Base-by-base conservation (phyloP, 805 yeast species). In the Nakazawaea wickerhamii region DNA sequence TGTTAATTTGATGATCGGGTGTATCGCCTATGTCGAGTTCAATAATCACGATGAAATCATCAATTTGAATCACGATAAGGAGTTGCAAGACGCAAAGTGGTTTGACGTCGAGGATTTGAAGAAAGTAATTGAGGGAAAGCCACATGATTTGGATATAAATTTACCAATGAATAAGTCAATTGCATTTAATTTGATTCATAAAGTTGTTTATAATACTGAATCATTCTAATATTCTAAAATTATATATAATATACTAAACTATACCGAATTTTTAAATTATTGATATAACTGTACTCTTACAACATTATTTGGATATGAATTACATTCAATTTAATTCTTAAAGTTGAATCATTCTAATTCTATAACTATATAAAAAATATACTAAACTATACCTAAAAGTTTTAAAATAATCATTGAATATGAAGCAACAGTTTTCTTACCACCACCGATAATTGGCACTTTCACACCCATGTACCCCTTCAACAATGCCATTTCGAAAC, bases 1-100 rank as follows among this genome's bases (percentile, higher is more conserved):
- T 1, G 89, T 87, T 0, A 88, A 83, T 58, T 63, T 91, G 53
- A 91, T 91, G 98, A 74, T 91, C 51, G 98, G 98, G 8, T 90
- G 97, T 60, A 59, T 89, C 42, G 96, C 79, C 2, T 61, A 74
- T 26, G 93, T 87, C n/a, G 82, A 82, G 1, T 75, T 79, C 55
- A 75, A 83, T 49, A 84, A 84, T 2, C 59, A 53, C 4, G 79
- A 81, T 53, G 91, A 84, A 54, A 55, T 55, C 8, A 81, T 90
- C 49, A 67, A 81, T 54, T 67, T 88, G 40, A 85, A 80, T 11
- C 87, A 88, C 57, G 99, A 91, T 59, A 79, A 85, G 23, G 99
- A 91, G 63, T 67, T 91, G 42, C 74, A 68, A 18, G 95, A 88
- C 55, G 96, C 96, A 13, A 70, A 77, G 53, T 90, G 97, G 97